phyloP scores from a whole-genome alignment of 352 stramenopile species.

The Phytophthora pistaciae region DNA sequence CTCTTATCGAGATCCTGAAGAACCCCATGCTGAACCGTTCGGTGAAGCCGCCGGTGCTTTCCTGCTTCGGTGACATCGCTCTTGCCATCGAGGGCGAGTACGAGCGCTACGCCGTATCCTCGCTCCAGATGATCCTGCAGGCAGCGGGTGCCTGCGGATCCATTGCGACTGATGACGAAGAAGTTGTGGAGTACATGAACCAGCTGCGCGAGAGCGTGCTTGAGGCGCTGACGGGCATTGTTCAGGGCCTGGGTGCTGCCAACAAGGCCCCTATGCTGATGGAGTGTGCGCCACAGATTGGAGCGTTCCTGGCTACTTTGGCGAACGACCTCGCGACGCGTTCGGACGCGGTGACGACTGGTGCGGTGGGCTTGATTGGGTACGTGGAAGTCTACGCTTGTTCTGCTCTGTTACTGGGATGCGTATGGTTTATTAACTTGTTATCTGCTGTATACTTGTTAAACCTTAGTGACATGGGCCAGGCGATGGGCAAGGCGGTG shows the following conservation, averaged over 20 bases:
- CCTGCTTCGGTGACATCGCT: slow-evolving; percentile 97
- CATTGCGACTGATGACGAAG: slow-evolving; percentile 95
- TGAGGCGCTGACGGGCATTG: slow-evolving; percentile 97
- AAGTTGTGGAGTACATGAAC: slow-evolving; percentile 99
- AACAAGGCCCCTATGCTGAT: slow-evolving; percentile 89
- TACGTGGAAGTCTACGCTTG: slow-evolving; percentile 42
- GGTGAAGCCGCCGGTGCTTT: slow-evolving; percentile 97
- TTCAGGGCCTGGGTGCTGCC: slow-evolving; percentile 94
- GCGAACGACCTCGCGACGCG: slow-evolving; percentile 82
- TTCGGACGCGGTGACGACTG: slow-evolving; percentile 92
- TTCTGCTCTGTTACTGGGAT: neutral
- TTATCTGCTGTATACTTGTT: slow-evolving; percentile 25
- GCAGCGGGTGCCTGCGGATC: slow-evolving; percentile 87
- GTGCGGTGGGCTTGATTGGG: slow-evolving; percentile 91
- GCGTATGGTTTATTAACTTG: slow-evolving; percentile 15
- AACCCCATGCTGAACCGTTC: slow-evolving; percentile 93
- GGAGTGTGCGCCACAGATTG: slow-evolving; percentile 86
- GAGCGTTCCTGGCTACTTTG: slow-evolving; percentile 91
- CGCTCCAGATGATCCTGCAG: slow-evolving; percentile 89
- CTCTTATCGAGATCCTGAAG: slow-evolving; percentile 96
- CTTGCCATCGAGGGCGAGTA: slow-evolving; percentile 95
- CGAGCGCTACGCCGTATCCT: slow-evolving; percentile 86
- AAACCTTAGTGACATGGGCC: slow-evolving; percentile 77
- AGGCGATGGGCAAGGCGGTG: slow-evolving; percentile 78
- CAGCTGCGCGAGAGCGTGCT: slow-evolving; percentile 95